Conservation (phyloP, 2,329 filamentous ascomycete genomes). For the Microcyclospora tardicrescens region DNA sequence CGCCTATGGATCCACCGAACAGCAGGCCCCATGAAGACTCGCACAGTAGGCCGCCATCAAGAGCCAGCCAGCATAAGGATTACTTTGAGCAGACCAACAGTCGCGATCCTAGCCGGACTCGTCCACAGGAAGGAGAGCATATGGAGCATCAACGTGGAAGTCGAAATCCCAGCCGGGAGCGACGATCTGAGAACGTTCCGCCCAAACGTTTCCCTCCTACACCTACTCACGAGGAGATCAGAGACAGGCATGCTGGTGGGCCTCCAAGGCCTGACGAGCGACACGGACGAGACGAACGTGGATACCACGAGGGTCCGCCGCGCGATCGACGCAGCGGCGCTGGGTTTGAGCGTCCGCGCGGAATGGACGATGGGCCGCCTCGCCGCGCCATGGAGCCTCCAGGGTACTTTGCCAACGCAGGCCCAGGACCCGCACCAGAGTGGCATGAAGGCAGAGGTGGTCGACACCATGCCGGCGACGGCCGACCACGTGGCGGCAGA, state of each 20-base stretch:
- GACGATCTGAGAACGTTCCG: slow-evolving; percentile 11
- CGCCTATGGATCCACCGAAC: slow-evolving; percentile 12
- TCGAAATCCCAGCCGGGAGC: slow-evolving; percentile 17
- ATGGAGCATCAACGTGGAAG: slow-evolving; percentile 10
- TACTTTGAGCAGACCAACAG: slow-evolving; percentile 10
- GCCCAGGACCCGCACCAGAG: no score
- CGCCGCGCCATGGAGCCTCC: no score
- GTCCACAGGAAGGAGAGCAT: slow-evolving; percentile 17
- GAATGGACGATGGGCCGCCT: no score
- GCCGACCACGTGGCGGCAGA: no score
- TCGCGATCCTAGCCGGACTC: slow-evolving; percentile 2
- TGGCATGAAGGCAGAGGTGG: no score
- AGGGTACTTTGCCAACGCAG: no score
- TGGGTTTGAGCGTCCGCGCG: no score
- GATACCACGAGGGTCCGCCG: no score
- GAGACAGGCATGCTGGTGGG: slow-evolving; percentile 3
- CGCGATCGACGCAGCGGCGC: no score
- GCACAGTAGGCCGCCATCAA: slow-evolving; percentile 4
- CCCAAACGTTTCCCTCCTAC: slow-evolving; percentile 10
- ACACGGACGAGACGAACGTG: slow-evolving; percentile 7
- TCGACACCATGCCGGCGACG: no score
- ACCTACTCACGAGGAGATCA: slow-evolving; percentile 11
- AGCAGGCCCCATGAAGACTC: slow-evolving; percentile 6
- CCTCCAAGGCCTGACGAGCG: slow-evolving; percentile 7
- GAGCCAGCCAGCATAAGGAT: slow-evolving; percentile 7